Evolutionary conservation across 805 yeast genomes (phyloP).

Genomic region (Ogataea salicorniae): DNA sequence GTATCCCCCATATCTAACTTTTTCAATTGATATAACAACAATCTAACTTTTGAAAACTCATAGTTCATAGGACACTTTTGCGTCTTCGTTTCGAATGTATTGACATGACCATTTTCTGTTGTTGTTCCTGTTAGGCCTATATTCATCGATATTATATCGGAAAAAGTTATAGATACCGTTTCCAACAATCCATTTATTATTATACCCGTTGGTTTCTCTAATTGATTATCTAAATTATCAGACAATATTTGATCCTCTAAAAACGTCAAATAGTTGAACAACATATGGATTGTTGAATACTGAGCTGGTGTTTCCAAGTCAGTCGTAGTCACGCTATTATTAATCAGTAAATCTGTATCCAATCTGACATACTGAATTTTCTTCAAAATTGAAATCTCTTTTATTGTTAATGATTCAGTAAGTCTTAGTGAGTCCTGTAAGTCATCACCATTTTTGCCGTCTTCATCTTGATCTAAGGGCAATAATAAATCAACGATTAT

Average conservation of each 20-base stretch:
- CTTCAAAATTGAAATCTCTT: constrained; percentile 4
- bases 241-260: constrained; percentile 3
- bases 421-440: background rate
- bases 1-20: background rate
- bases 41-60: background rate
- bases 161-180: constrained; percentile 18
- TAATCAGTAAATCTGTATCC: no score
- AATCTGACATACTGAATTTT: constrained; percentile 4
- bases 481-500: no score
- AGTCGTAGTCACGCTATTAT: no score
- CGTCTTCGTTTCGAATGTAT: no score
- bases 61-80: background rate
- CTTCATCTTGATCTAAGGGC: no score
- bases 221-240: no score
- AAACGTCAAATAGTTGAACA: constrained; percentile 8
- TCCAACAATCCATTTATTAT: constrained; percentile 24
- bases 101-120: no score
- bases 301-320: background rate
- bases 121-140: no score
- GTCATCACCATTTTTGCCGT: no score
- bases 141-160: constrained; percentile 10
- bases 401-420: background rate
- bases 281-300: background rate
- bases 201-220: constrained; percentile 1
- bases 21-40: constrained; percentile 7